These are phyloP conservation scores for Cenchrus purpureus DNA, from an alignment of 176 grass and related monocot species.

Conservation along the genomic window DNA sequence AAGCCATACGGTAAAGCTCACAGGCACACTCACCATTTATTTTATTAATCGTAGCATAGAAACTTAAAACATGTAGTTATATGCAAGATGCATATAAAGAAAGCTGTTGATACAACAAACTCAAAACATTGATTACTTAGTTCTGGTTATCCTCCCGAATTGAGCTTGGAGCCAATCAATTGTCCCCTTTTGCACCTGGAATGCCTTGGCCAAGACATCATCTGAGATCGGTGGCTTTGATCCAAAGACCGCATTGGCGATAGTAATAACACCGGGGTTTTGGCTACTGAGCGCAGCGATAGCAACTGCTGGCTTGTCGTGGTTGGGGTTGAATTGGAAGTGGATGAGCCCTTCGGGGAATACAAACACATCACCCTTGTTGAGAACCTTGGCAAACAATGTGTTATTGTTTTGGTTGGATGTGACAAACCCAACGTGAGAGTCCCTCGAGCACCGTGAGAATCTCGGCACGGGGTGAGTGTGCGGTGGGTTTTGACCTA, in stretches of 20 bases:
- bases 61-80: neutral
- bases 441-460: slow-evolving; percentile 17
- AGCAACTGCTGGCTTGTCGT: slow-evolving; percentile 18
- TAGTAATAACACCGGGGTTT: slow-evolving; percentile 42
- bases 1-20: neutral
- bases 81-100: neutral
- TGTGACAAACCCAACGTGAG: slow-evolving; percentile 49
- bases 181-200: slow-evolving; percentile 41
- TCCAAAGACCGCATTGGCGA: slow-evolving; percentile 45
- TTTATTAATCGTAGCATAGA: neutral
- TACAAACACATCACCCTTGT: slow-evolving; percentile 54
- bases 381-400: slow-evolving; percentile 49
- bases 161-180: slow-evolving; percentile 51
- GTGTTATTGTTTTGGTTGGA: slow-evolving; percentile 31
- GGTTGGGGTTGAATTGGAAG: slow-evolving; percentile 41
- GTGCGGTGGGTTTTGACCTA: slow-evolving; percentile 34
- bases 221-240: slow-evolving; percentile 50
- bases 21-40: neutral
- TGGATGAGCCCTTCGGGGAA: slow-evolving; percentile 38
- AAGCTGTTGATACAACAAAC: neutral
- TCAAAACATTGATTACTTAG: neutral
- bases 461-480: slow-evolving; percentile 43
- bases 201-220: slow-evolving; percentile 46
- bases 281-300: slow-evolving; percentile 34
- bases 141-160: slow-evolving; percentile 42